phyloP scores from a whole-genome alignment of 352 stramenopile genomes.

The Globisporangium solare region DNA sequence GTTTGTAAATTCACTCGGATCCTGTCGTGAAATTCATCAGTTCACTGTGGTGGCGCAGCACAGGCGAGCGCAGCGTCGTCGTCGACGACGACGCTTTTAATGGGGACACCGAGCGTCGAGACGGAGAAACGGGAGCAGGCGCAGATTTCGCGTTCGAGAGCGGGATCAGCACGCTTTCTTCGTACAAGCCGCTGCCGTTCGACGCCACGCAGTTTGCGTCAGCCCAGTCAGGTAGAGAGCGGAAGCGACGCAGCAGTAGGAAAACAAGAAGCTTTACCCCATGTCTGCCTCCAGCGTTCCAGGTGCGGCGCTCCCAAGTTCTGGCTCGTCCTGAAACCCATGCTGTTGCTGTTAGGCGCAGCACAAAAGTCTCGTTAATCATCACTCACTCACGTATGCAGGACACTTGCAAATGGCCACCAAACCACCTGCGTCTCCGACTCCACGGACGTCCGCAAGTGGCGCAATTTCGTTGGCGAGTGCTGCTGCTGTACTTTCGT shows the following conservation, averaged over 20 bases:
- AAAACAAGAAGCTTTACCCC: not conserved
- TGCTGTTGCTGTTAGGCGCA: not conserved
- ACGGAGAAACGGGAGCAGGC: slow-evolving; percentile 1
- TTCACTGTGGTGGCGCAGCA: slow-evolving; percentile 28
- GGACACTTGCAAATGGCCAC: no score
- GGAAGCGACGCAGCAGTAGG: not conserved
- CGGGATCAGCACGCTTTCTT: slow-evolving; percentile 43
- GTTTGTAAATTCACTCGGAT: not conserved
- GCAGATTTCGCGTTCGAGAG: slow-evolving; percentile 12
- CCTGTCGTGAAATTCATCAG: slow-evolving; percentile 26
- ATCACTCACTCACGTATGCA: no score
- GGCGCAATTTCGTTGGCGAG: not conserved
- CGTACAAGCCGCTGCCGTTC: slow-evolving; percentile 8
- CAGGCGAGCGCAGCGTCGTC: not conserved
- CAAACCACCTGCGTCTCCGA: slow-evolving; percentile 9
- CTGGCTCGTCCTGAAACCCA: not conserved
- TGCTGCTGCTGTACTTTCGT: not conserved
- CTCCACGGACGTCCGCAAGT: not conserved
- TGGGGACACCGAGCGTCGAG: not conserved
- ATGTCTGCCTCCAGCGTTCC: not conserved
- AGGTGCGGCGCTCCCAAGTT: not conserved
- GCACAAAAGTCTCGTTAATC: not conserved
- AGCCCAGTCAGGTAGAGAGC: not conserved
- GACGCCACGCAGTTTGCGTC: no score
- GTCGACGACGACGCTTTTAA: not conserved